These are phyloP conservation scores for Penicillium sp. DNA, from an alignment of 2,329 filamentous ascomycete species.

Conservation along the genomic window DNA sequence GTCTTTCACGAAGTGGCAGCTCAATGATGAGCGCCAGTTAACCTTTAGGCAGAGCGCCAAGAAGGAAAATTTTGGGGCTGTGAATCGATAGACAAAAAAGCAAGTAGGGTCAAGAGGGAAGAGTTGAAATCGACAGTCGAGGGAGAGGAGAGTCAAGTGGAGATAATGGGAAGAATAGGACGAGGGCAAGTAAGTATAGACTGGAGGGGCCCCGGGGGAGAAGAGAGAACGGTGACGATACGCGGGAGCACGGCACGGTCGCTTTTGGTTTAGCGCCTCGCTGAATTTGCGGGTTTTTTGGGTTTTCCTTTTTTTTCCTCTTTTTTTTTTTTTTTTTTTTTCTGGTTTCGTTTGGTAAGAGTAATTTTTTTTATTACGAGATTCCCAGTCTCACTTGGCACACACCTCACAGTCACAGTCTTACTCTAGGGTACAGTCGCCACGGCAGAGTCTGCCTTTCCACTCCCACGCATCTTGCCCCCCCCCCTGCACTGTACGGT, in stretches of 20 bases:
- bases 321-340: constrained; percentile 11
- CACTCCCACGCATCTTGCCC: constrained; percentile 19
- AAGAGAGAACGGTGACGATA: constrained; percentile 23
- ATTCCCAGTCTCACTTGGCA: neutral
- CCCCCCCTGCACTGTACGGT: constrained; percentile 17
- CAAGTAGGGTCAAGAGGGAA: constrained; percentile 2
- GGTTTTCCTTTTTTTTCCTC: constrained; percentile 9
- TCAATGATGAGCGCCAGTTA: constrained; percentile 17
- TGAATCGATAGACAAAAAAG: neutral
- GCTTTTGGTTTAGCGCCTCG: constrained; percentile 23
- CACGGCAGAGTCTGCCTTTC: neutral
- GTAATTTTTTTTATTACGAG: constrained; percentile 11
- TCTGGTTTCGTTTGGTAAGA: neutral
- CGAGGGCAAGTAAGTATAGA: constrained; percentile 1
- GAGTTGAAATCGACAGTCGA: neutral
- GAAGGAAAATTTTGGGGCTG: constrained; percentile 1
- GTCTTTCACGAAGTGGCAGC: constrained; percentile 16
- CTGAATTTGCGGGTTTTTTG: constrained; percentile 6
- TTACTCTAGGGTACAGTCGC: too few species aligned
- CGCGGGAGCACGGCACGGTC: constrained; percentile 24
- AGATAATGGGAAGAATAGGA: constrained; percentile 12
- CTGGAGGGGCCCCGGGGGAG: constrained; percentile 1
- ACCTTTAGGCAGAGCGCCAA: constrained; percentile 20
- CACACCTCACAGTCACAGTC: too few species aligned
- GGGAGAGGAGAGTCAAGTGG: constrained; percentile 11